Conservation (phyloP, 2,329 filamentous ascomycete genomes). For the Sporothrix pseudoabietina region DNA sequence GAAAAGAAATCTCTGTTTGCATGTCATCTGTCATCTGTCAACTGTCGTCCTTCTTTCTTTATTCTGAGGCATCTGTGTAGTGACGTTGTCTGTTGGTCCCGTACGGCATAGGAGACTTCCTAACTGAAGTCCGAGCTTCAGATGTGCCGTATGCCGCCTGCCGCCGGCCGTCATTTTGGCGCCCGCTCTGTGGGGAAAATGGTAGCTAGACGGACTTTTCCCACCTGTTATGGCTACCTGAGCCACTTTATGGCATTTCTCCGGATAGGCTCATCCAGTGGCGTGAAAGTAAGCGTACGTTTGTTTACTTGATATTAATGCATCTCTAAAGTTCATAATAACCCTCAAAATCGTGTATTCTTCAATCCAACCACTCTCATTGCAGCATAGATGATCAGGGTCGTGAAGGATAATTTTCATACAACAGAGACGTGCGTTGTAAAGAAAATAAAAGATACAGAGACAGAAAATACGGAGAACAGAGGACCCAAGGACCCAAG, state of each 20-base stretch:
- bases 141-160: not conserved
- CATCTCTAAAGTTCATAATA: not conserved
- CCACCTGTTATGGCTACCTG: not conserved
- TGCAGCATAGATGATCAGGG: constrained; percentile 18
- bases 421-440: not conserved
- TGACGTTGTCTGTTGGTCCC: not conserved
- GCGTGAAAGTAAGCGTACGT: not conserved
- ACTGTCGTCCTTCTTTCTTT: not conserved
- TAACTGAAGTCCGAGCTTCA: not conserved
- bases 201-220: not conserved
- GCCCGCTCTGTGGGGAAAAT: not conserved
- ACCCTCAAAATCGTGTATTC: not conserved
- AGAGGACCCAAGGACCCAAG: not conserved
- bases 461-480: not conserved
- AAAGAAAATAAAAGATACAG: not conserved
- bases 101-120: not conserved
- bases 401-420: not conserved
- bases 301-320: not conserved
- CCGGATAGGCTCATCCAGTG: not conserved
- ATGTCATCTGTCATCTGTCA: constrained; percentile 11
- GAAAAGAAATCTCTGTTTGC: not conserved
- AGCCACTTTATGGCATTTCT: not conserved
- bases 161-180: constrained; percentile 2
- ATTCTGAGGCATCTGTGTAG: not conserved
- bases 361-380: not conserved